phyloP scores from a whole-genome alignment of 257 asterid species.

The Euphrasia confusa region DNA sequence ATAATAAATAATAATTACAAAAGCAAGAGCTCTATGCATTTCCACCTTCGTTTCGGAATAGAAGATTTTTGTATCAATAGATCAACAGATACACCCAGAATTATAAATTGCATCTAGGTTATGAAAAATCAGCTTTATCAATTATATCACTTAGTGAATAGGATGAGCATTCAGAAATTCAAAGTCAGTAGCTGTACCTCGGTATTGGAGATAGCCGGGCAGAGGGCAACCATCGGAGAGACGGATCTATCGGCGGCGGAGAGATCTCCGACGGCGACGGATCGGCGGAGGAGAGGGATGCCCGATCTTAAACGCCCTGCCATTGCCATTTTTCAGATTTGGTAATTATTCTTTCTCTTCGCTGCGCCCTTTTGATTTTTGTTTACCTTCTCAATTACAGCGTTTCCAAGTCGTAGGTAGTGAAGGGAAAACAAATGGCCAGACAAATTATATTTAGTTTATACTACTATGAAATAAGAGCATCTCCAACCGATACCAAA shows the following conservation, averaged over 20 bases:
- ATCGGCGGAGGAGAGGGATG: slow-evolving; percentile 55
- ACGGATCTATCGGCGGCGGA: slow-evolving; percentile 47
- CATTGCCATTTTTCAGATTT: slow-evolving; percentile 40
- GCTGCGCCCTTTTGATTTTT: not conserved
- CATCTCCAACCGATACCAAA: too few species aligned
- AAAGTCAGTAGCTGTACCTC: slow-evolving; percentile 34
- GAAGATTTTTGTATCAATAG: not conserved
- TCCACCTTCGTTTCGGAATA: not conserved
- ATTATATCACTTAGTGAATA: slow-evolving; percentile 1
- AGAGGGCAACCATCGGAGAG: slow-evolving; percentile 32
- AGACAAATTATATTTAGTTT: too few species aligned
- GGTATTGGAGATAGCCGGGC: slow-evolving; percentile 32
- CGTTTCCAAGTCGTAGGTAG: not conserved
- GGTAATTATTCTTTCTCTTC: not conserved
- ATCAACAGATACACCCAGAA: not conserved
- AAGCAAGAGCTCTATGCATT: not conserved
- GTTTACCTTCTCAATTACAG: slow-evolving; percentile 5
- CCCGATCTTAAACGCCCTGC: slow-evolving; percentile 60
- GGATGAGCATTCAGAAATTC: not conserved
- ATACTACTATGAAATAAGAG: too few species aligned
- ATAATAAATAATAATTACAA: not conserved
- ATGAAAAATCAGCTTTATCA: not conserved
- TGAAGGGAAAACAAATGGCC: not conserved
- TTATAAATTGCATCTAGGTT: not conserved
- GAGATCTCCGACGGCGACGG: slow-evolving; percentile 31